Base-by-base conservation (phyloP, 129 eudicot genomes). In the Arctium minus region DNA sequence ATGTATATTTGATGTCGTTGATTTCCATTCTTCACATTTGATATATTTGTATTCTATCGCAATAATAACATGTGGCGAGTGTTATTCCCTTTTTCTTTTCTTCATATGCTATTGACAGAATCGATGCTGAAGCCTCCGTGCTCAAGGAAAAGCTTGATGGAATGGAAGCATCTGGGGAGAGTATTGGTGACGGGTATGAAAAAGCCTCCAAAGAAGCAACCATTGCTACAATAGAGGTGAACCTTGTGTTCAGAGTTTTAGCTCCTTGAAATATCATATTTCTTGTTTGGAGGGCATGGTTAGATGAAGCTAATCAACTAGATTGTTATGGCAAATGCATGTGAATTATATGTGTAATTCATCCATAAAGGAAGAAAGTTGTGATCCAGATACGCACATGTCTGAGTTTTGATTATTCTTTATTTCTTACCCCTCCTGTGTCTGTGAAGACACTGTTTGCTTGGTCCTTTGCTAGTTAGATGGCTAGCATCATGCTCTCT, bases 161-260 rank as follows among this genome's bases (percentile, higher is more conserved):
- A 86, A 80, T 89, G 85, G 85, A 80, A 76, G 84, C 83, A 79
- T 75, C 86, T 70, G 84, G 85, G 76, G 87, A 85, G 74, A 73
- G 44, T 85, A 80, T 65, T 65, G 87, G 86, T 65, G 92, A 93
- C 3, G 87, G 86, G 76, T 83, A 84, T 82, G 97, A 88, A 85
- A 84, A 87, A 80, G 74, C 85, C 69, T 85, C 84, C 15, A 87
- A 88, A 83, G 97, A 88, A 80, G 87, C 89, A 53, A 83, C 89
- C 79, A 87, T 85, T 85, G 82, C 91, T 42, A 86, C 99, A 70
- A 88, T 91, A 82, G 99, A 93, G 98, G 99, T 93, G 86, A 83
- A 35, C 73, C 42, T 82, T 53, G 46, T 79, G 76, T 72, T 76
- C 37, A 15, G 75, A 35, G 30, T 53, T 65, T 40, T 64, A 82